Conservation (phyloP, 2,329 filamentous ascomycete genomes). For the Aspergillus ochraceus region DNA sequence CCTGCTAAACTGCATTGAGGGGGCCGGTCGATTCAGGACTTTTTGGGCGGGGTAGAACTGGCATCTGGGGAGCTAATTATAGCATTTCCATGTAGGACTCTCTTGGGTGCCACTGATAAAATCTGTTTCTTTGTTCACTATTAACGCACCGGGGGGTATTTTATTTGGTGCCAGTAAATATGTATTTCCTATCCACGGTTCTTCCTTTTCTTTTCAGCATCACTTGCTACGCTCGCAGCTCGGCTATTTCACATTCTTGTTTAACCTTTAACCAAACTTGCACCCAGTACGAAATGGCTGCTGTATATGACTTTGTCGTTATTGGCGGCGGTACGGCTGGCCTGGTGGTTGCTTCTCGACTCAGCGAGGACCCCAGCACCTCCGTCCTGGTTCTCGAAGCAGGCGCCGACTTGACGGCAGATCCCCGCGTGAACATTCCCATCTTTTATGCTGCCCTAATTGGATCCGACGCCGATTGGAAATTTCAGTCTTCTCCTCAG, state of each 20-base stretch:
- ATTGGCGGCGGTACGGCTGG: conserved; percentile 9
- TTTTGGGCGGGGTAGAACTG: conserved; percentile 3
- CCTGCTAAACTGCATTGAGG: conserved; percentile 4
- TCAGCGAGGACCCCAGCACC: conserved; percentile 9
- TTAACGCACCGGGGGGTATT: not conserved
- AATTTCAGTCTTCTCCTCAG: conserved; percentile 6
- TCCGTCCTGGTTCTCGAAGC: conserved; percentile 9
- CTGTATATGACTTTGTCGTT: conserved; percentile 8
- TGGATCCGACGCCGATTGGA: conserved; percentile 8
- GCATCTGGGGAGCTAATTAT: not conserved
- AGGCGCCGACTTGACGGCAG: conserved; percentile 7
- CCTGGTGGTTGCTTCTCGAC: conserved; percentile 8
- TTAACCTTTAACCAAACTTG: not conserved
- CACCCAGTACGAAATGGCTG: conserved; percentile 5
- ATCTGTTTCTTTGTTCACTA: conserved; percentile 3
- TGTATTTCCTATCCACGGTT: not conserved
- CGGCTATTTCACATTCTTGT: not conserved
- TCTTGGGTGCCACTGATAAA: not conserved
- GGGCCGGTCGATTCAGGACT: not conserved
- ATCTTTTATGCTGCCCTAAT: conserved; percentile 6
- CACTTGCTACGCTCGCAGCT: not conserved
- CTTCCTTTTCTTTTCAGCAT: not conserved
- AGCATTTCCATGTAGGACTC: conserved; percentile 1
- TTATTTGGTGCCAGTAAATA: not conserved
- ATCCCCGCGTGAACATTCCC: conserved; percentile 9